Evolutionary conservation across 768 basidiomycete species (phyloP).

Genomic region (Mrakia frigida): DNA sequence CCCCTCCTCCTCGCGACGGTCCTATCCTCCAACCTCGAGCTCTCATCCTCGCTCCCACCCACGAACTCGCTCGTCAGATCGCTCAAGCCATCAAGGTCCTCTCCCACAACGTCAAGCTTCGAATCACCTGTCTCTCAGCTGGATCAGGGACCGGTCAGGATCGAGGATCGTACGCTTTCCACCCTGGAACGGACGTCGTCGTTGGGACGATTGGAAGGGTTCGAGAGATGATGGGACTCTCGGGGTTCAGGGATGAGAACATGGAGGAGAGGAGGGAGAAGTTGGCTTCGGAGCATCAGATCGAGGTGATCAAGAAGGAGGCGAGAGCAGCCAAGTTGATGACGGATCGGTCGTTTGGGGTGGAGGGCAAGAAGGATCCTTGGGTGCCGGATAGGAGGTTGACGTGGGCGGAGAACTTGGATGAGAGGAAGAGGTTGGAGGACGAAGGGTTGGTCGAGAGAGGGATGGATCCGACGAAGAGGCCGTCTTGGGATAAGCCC

Average conservation of each 20-base stretch:
- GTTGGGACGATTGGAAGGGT: conserved; percentile 25
- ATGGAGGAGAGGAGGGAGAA: conserved; percentile 7
- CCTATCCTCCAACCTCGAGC: conserved; percentile 60
- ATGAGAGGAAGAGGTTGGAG: conserved; percentile 49
- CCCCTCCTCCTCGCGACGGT: not conserved
- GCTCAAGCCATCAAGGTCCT: conserved; percentile 67
- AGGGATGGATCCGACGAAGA: conserved; percentile 38
- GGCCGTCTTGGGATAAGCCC: conserved; percentile 25
- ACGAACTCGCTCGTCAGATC: conserved; percentile 79
- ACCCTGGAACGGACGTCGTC: conserved; percentile 24
- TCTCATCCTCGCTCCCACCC: conserved; percentile 77
- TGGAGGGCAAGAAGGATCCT: conserved; percentile 28
- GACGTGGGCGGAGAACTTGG: conserved; percentile 59
- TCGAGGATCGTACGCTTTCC: not conserved
- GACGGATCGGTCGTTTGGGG: not conserved
- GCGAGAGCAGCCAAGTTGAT: not conserved
- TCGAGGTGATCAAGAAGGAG: not conserved
- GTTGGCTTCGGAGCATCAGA: not conserved
- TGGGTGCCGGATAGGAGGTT: conserved; percentile 48
- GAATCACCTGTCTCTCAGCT: conserved; percentile 62
- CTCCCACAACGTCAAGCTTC: conserved; percentile 67
- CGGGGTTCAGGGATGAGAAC: conserved; percentile 1
- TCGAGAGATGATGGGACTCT: conserved; percentile 23
- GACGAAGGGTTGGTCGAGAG: conserved; percentile 35
- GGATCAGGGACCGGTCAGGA: not conserved